These are phyloP conservation scores for Aegilops umbellulata DNA, from an alignment of 176 grass and related monocot species.

Conservation along the genomic window DNA sequence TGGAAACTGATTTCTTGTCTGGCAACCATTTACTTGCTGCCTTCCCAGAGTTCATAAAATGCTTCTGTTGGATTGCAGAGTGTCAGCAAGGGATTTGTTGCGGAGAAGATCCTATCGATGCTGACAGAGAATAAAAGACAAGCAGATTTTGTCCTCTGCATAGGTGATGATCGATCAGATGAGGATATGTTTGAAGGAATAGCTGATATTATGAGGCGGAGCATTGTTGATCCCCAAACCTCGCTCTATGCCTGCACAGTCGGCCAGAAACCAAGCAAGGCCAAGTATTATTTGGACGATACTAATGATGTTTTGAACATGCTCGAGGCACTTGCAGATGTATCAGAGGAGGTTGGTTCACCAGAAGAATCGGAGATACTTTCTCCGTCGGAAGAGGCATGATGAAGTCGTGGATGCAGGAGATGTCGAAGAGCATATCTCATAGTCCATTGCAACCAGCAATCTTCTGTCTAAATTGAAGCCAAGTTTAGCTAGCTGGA, in stretches of 20 bases:
- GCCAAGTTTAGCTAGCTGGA: background rate
- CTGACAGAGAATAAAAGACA: slow-evolving; percentile 47
- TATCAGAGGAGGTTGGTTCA: slow-evolving; percentile 30
- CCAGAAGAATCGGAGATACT: background rate
- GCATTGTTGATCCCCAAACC: slow-evolving; percentile 40
- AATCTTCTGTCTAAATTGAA: slow-evolving; percentile 19
- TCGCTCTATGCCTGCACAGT: slow-evolving; percentile 64
- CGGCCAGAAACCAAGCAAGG: slow-evolving; percentile 74
- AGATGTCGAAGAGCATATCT: slow-evolving; percentile 16
- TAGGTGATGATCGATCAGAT: slow-evolving; percentile 65
- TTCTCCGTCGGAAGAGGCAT: slow-evolving; percentile 18
- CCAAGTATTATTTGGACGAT: slow-evolving; percentile 68
- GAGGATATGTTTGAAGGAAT: slow-evolving; percentile 77
- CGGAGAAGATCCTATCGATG: slow-evolving; percentile 60
- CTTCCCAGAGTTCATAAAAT: slow-evolving; percentile 3
- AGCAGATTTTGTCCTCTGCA: slow-evolving; percentile 62
- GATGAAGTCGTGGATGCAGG: slow-evolving; percentile 18
- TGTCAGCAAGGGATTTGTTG: slow-evolving; percentile 67
- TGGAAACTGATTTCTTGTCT: background rate
- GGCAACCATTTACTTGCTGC: background rate
- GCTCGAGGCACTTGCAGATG: slow-evolving; percentile 62
- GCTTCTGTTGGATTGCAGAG: slow-evolving; percentile 36
- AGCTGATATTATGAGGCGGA: slow-evolving; percentile 42
- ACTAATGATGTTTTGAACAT: slow-evolving; percentile 55
- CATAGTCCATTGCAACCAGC: background rate